Base-by-base conservation (phyloP, 2,329 filamentous ascomycete genomes). In the Monosporascus sp. region DNA sequence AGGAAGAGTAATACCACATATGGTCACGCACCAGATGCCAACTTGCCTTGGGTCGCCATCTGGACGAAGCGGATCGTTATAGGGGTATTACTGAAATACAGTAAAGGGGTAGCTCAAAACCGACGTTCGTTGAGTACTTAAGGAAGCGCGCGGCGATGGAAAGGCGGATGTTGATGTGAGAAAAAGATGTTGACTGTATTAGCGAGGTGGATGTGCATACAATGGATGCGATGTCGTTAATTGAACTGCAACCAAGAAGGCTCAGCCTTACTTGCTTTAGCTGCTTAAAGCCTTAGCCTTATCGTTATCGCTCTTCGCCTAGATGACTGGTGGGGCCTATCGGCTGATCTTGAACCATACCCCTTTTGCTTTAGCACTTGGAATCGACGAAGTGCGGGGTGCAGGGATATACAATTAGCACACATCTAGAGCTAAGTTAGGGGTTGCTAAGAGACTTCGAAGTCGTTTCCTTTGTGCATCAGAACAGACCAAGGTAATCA, bases 21-120 rank as follows among this genome's bases (percentile, higher is more conserved):
- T 56, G 54, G 45, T 62, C 20, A 24, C 5, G 37, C 14, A 15
- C n/a, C 27, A 46, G 24, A 46, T 46, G 17, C 35, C 35, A 25
- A 45, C 11, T 45, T 46, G 24, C 43, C 43, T 46, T 46, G 43
- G 17, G 20, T 46, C n/a, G 43, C 43, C 43, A 46, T 46, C 7
- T 46, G 20, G 27, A 14, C 27, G 27, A 31, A 31, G 27, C 3
- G 27, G 27, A 31, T 14, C 3, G 9, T 14, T 31, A 31, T 31
- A 11, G 27, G 27, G 3, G 9, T 31, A 31, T 31, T 31, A 14
- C 9, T 31, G 9, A 31, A 31, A 11, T 31, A 31, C 3, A 31
- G 27, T 14, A 31, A 31, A 31, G 9, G 27, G 1, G 9, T 14
- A 31, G 27, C 5, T 31, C 1, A 4, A 14, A 5, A 31, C 5